A percentile compares a stretch with the other conserved stretches of the same genome.
These are phyloP conservation scores for Aureobasidium zeae DNA, from an alignment of 2,329 filamentous ascomycete species.

Conservation along the genomic window DNA sequence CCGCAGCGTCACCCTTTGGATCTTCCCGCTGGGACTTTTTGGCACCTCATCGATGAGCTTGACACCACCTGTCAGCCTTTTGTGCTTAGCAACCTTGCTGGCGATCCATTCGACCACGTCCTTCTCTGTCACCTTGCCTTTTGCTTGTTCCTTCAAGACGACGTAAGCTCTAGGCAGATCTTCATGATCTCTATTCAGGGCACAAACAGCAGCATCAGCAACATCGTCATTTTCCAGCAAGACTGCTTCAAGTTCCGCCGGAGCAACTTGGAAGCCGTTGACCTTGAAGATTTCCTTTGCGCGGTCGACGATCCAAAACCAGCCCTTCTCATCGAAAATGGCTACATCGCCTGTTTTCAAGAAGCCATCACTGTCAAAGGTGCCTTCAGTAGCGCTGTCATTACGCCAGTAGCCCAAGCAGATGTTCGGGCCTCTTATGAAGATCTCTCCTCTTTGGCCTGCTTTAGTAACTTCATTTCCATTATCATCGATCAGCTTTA, in stretches of 20 bases:
- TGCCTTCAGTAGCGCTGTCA: slow-evolving; percentile 27
- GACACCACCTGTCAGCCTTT: slow-evolving; percentile 35
- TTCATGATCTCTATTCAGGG: slow-evolving; percentile 22
- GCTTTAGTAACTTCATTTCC: slow-evolving; percentile 31
- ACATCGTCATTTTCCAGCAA: slow-evolving; percentile 21
- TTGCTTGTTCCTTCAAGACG: slow-evolving; percentile 25
- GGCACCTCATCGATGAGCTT: slow-evolving; percentile 49
- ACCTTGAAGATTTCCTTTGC: slow-evolving; percentile 29
- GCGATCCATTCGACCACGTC: slow-evolving; percentile 32
- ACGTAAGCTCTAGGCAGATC: slow-evolving; percentile 30
- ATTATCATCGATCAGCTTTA: slow-evolving; percentile 35
- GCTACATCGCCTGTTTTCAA: slow-evolving; percentile 27
- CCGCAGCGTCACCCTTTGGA: slow-evolving; percentile 46
- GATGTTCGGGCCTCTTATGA: slow-evolving; percentile 32
- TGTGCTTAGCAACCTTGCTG: slow-evolving; percentile 33
- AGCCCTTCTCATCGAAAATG: slow-evolving; percentile 25
- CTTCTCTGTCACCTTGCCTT: slow-evolving; percentile 25
- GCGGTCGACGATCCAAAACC: slow-evolving; percentile 30
- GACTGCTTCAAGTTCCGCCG: slow-evolving; percentile 23
- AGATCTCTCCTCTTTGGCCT: slow-evolving; percentile 33
- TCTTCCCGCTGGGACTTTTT: slow-evolving; percentile 50
- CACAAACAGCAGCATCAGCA: slow-evolving; percentile 22
- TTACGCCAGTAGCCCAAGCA: slow-evolving; percentile 36
- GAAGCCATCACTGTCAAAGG: slow-evolving; percentile 22
- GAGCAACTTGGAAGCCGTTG: slow-evolving; percentile 25